phyloP scores from a whole-genome alignment of 768 basidiomycete species.

The Pulveroboletus sp. region DNA sequence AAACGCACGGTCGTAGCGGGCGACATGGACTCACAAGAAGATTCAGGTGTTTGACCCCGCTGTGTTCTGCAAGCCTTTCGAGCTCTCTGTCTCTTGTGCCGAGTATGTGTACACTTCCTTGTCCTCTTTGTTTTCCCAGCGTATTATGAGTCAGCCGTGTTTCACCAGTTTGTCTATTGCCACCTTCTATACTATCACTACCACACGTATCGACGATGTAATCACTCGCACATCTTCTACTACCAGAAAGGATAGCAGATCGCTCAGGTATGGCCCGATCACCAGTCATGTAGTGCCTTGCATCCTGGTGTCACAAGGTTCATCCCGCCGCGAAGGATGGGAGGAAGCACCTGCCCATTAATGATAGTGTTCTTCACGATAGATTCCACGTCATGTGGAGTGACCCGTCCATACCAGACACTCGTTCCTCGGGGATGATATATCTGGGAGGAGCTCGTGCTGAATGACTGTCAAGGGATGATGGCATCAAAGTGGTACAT shows the following conservation, averaged over 20 bases:
- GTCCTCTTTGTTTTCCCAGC: constrained; percentile 6
- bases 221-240: constrained; percentile 11
- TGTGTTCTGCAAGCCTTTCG: constrained; percentile 3
- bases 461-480: not conserved
- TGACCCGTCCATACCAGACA: constrained; percentile 93
- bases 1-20: constrained; percentile 5
- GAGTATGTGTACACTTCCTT: constrained; percentile 3
- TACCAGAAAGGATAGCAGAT: not conserved
- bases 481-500: constrained; percentile 31
- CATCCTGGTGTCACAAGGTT: constrained; percentile 71
- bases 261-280: constrained; percentile 7
- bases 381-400: constrained; percentile 80
- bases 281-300: constrained; percentile 71
- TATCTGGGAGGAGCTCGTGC: constrained; percentile 45
- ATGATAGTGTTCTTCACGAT: constrained; percentile 87
- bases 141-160: constrained; percentile 7
- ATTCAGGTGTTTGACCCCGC: constrained; percentile 12
- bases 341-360: constrained; percentile 76
- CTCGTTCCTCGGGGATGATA: constrained; percentile 81
- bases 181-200: constrained; percentile 23
- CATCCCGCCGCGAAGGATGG: constrained; percentile 80
- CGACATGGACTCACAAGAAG: constrained; percentile 20
- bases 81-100: not conserved
- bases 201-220: constrained; percentile 25
- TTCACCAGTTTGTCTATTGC: not conserved